Conservation (phyloP, 805 yeast species). For the Saccharomycopsis microspora region DNA sequence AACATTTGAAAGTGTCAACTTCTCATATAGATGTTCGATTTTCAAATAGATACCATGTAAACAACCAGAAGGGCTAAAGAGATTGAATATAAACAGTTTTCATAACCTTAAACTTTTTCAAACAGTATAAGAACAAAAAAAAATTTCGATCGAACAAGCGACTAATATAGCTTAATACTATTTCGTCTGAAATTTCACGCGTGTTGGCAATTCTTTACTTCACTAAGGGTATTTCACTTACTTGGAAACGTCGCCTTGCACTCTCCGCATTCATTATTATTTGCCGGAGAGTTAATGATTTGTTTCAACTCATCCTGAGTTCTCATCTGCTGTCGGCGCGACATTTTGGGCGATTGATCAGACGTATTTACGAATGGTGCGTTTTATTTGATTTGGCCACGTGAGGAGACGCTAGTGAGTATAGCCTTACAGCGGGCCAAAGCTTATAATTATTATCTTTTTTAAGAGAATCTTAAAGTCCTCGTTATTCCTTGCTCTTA, state of each 20-base stretch:
- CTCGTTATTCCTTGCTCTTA: too few relatives aligned
- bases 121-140: too few relatives aligned
- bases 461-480: too few relatives aligned
- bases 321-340: constrained; percentile 31
- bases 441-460: too few relatives aligned
- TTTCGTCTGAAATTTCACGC: neutral
- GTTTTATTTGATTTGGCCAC: too few relatives aligned
- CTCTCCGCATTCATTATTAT: constrained; percentile 69
- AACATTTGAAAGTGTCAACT: neutral
- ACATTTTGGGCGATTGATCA: constrained; percentile 17
- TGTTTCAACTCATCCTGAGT: constrained; percentile 43
- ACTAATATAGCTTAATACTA: neutral
- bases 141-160: too few relatives aligned
- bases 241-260: constrained; percentile 63
- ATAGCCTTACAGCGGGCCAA: too few relatives aligned
- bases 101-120: too few relatives aligned
- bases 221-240: constrained; percentile 18
- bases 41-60: neutral
- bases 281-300: constrained; percentile 45
- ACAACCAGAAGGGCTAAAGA: constrained; percentile 15
- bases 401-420: too few relatives aligned
- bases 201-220: neutral
- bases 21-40: neutral
- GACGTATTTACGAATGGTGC: too few relatives aligned
- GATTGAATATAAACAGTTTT: too few relatives aligned